Evolutionary conservation across 202 grass and related monocot species (phyloP).

Genomic region (Schoenoplectus tabernaemontani): DNA sequence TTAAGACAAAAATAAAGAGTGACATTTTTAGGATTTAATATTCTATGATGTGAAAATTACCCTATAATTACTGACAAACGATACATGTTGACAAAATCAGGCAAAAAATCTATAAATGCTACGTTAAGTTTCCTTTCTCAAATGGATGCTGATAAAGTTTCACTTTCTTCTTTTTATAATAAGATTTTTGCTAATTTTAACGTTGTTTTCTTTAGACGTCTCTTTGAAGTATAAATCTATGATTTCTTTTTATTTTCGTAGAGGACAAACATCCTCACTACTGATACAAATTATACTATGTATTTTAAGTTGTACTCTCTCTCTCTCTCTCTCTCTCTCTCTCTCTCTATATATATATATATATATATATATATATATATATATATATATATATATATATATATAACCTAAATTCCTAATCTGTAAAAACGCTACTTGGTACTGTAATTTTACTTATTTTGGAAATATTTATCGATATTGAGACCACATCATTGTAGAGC

Average conservation of each 20-base stretch:
- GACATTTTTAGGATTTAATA: no score
- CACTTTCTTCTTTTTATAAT: background rate
- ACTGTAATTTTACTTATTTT: background rate
- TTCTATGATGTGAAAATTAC: background rate
- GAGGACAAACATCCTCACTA: background rate
- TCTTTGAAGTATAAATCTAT: background rate
- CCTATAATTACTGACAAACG: background rate
- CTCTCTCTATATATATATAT: no score
- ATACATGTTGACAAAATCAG: background rate
- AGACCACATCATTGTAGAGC: no score
- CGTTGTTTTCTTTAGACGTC: background rate
- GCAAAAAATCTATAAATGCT: background rate
- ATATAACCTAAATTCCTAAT: no score
- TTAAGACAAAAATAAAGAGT: no score
- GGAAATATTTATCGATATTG: no score
- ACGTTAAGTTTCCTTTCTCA: background rate
- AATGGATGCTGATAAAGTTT: background rate
- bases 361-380: no score
- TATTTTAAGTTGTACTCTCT: no score
- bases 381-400: no score
- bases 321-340: no score
- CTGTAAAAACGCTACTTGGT: background rate
- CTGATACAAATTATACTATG: background rate
- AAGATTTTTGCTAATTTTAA: background rate
- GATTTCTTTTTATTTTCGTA: background rate